Percentiles rank a stretch among this genome's conserved stretches.
Conservation (phyloP, 2,329 filamentous ascomycete genomes). For the Ophiostoma australiae region DNA sequence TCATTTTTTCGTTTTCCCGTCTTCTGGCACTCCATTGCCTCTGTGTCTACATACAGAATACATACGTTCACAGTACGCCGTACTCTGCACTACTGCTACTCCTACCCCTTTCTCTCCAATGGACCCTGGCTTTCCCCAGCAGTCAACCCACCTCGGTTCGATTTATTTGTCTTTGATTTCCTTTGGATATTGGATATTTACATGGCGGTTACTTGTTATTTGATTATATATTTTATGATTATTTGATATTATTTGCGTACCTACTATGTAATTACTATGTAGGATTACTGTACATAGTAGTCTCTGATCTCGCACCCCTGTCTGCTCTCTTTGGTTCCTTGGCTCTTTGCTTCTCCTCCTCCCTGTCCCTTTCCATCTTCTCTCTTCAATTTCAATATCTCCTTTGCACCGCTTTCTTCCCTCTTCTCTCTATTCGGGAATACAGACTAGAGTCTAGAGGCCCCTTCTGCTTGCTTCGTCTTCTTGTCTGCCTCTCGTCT, state of each 20-base stretch:
- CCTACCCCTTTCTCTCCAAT: not conserved
- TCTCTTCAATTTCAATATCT: not conserved
- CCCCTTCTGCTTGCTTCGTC: not conserved
- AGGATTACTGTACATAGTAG: too few species aligned
- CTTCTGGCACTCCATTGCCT: not conserved
- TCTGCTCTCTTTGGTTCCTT: not conserved
- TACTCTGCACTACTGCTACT: not conserved
- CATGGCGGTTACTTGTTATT: not conserved
- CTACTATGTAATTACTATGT: not conserved
- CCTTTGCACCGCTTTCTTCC: not conserved
- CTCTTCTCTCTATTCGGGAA: not conserved
- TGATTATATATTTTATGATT: not conserved
- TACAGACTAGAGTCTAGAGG: not conserved
- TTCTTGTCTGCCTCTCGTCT: not conserved
- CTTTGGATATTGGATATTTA: too few species aligned
- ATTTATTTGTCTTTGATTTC: not conserved
- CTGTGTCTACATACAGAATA: not conserved
- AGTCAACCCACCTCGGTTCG: not conserved
- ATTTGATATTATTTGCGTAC: not conserved
- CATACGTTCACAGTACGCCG: not conserved
- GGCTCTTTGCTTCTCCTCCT: not conserved
- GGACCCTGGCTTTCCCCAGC: not conserved
- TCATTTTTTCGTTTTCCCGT: not conserved
- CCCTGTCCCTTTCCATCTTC: not conserved
- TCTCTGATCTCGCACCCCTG: conserved; percentile 9